Base-by-base conservation (phyloP, 352 stramenopile species). In the Globisporangium paddicum region DNA sequence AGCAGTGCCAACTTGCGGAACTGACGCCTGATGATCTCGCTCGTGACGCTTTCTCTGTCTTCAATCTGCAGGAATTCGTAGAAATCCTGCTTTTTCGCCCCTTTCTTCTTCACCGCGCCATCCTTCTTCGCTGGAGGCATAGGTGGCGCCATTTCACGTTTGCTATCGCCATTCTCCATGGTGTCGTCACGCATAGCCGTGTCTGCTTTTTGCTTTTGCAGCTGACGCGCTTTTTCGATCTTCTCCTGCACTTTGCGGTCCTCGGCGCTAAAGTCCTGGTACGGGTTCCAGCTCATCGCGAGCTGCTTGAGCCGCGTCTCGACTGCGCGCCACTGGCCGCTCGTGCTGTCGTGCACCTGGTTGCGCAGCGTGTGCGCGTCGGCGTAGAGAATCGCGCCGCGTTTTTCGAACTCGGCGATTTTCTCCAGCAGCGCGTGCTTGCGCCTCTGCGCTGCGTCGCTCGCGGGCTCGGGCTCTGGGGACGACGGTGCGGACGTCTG, bases 271-370 rank as follows among this genome's bases (percentile, higher is more conserved):
- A 72, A 65, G 49, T 86, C 69, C 61, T 92, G 82, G 63, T 92
- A 92, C 59, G 80, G 82, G 38, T 92, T 92, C 82, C 82, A 92
- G 58, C 60, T 83, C 37, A 72, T 63, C 28, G 69, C 71, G 25
- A 92, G 67, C 47, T 86, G 68, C 54, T 84, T 51, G 13, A 92
- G 64, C 25, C 82, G 78, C 62, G 70, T 49, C 60, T 88, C 76
- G 25, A 87, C 82, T 4, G 77, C 76, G 5, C 59, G 58, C 79
- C 77, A 89, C 35, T 86, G 62, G 9, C 76, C 74, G 52, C 78
- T 88, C 3, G 76, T 71, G 59, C 76, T 81, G 37, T 89, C 75
- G 55, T 82, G 67, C 19, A 92, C 59, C 62, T 92, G 82, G 16
- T 59, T 73, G 19, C 79, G 77, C 44, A 92, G 62, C n/a, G 79